Evolutionary conservation across 2,329 filamentous ascomycete species (phyloP).

Genomic region (Pezizomycotina sp.): DNA sequence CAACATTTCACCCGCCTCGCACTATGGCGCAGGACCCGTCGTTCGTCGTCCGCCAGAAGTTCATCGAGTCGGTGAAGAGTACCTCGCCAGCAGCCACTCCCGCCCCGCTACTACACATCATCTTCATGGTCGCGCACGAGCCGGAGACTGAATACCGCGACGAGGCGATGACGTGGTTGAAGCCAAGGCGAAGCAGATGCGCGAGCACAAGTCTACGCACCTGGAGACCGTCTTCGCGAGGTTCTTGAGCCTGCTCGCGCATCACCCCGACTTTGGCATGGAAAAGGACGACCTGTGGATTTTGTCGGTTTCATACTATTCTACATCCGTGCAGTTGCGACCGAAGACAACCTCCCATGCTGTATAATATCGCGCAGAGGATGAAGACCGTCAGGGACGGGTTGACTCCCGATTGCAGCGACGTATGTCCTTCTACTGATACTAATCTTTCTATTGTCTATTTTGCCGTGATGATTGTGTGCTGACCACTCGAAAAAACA

Average conservation of each 20-base stretch:
- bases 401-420: slow-evolving; percentile 48
- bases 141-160: slow-evolving; percentile 56
- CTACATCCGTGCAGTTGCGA: slow-evolving; percentile 68
- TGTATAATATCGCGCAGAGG: slow-evolving; percentile 81
- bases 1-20: slow-evolving; percentile 66
- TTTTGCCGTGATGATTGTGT: slow-evolving; percentile 31
- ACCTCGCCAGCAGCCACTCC: slow-evolving; percentile 55
- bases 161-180: slow-evolving; percentile 72
- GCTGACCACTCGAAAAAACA: slow-evolving; percentile 25
- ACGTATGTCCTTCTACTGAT: slow-evolving; percentile 13
- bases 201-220: slow-evolving; percentile 40
- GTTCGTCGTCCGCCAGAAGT: slow-evolving; percentile 56
- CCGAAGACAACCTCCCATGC: slow-evolving; percentile 70
- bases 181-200: slow-evolving; percentile 46
- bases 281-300: slow-evolving; percentile 53
- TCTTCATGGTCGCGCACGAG: slow-evolving; percentile 86
- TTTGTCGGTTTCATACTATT: slow-evolving; percentile 81
- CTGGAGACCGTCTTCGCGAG: slow-evolving; percentile 72
- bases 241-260: slow-evolving; percentile 71
- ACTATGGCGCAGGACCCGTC: slow-evolving; percentile 63
- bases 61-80: slow-evolving; percentile 76
- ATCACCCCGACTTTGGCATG: slow-evolving; percentile 74
- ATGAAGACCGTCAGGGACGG: slow-evolving; percentile 80
- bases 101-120: slow-evolving; percentile 64
- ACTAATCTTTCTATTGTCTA: slow-evolving; percentile 9